A percentile compares a stretch with the other conserved stretches of the same genome.
Conservation (phyloP, 2,329 filamentous ascomycete genomes). For the Penicillium sp. region DNA sequence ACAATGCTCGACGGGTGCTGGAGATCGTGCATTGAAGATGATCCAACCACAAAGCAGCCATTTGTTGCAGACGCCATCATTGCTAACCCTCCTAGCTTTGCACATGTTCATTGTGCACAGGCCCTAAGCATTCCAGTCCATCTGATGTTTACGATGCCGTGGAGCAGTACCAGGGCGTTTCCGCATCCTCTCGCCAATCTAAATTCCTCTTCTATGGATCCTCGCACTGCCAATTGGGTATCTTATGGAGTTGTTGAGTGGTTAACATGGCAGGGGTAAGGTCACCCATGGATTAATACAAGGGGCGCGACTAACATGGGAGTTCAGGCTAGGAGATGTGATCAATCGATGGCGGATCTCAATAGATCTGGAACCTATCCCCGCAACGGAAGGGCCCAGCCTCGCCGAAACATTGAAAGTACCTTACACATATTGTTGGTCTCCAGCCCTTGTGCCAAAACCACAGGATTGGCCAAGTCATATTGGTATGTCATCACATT, state of each 20-base stretch:
- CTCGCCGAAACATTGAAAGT: conserved; percentile 38
- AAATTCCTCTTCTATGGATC: conserved; percentile 22
- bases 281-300: neutral
- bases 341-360: conserved; percentile 46
- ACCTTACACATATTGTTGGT: conserved; percentile 50
- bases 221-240: conserved; percentile 39
- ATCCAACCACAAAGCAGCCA: conserved; percentile 32
- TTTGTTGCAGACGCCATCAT: conserved; percentile 58
- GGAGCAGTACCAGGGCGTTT: conserved; percentile 45
- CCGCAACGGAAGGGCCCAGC: conserved; percentile 37
- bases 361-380: conserved; percentile 43
- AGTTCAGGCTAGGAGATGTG: conserved; percentile 42
- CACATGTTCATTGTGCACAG: conserved; percentile 45
- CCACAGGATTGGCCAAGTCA: conserved; percentile 42
- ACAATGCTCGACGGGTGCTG: conserved; percentile 43
- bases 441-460: conserved; percentile 41
- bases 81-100: conserved; percentile 54
- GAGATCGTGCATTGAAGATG: conserved; percentile 40
- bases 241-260: conserved; percentile 50
- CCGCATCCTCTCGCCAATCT: conserved; percentile 53
- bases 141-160: conserved; percentile 56
- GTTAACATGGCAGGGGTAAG: conserved; percentile 52
- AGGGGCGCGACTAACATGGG: neutral
- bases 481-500: conserved; percentile 29
- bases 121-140: conserved; percentile 51